phyloP scores from a whole-genome alignment of 495 filamentous ascomycete genomes.

The Tuber umbilicatum region DNA sequence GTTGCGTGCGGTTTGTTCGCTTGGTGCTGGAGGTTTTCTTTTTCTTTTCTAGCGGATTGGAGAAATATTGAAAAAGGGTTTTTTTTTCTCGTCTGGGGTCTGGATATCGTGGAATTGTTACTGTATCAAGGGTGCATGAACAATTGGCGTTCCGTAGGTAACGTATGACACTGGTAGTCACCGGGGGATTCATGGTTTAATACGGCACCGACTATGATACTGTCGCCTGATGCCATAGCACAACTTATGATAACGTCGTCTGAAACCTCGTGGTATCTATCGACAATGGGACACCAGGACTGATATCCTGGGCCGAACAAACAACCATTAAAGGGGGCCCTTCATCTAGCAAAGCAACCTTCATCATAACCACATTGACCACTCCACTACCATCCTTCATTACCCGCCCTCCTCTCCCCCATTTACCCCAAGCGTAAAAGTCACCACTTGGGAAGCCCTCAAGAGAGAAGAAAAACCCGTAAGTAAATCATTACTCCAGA shows the following conservation, averaged over 20 bases:
- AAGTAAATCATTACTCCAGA: conserved; percentile 14
- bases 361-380: background rate
- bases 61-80: background rate
- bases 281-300: background rate
- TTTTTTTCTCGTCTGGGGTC: background rate
- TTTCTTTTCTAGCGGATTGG: background rate
- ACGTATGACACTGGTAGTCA: background rate
- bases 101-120: background rate
- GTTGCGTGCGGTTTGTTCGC: background rate
- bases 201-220: background rate
- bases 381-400: background rate
- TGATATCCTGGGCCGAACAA: background rate
- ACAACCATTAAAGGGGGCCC: background rate
- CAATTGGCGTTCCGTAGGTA: background rate
- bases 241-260: background rate
- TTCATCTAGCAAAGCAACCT: background rate
- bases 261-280: background rate
- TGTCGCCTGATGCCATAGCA: background rate
- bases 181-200: background rate
- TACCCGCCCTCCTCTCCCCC: background rate
- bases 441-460: background rate
- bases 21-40: background rate
- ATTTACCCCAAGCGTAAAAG: background rate
- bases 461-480: background rate
- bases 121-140: background rate